phyloP scores from a whole-genome alignment of 164 flowering plant genomes.

The Stephania japonica region DNA sequence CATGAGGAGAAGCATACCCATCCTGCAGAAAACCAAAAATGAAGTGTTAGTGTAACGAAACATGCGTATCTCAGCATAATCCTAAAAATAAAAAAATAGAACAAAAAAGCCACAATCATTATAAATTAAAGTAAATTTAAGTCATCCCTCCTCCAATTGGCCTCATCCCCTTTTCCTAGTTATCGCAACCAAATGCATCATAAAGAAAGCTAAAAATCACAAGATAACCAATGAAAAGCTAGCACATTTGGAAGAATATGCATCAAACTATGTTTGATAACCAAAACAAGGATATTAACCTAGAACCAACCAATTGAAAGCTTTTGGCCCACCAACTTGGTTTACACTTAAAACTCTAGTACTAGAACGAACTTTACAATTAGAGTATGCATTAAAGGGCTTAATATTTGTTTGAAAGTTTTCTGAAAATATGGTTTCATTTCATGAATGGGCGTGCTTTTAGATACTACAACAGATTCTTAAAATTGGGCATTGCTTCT shows the following conservation, averaged over 20 bases:
- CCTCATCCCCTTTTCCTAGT: neutral
- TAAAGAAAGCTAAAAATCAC: neutral
- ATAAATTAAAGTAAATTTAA: neutral
- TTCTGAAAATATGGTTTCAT: no score
- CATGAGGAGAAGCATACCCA: constrained; percentile 43
- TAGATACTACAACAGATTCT: no score
- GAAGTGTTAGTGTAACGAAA: constrained; percentile 4
- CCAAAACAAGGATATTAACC: neutral
- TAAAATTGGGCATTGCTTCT: no score
- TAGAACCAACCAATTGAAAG: neutral
- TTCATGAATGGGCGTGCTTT: no score
- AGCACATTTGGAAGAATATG: neutral
- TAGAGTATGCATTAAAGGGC: no score
- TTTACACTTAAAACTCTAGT: no score
- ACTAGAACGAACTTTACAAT: no score
- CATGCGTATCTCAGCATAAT: neutral
- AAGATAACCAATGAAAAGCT: neutral
- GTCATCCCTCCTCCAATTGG: neutral
- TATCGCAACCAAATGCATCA: neutral
- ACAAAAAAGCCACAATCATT: neutral
- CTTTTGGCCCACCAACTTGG: no score
- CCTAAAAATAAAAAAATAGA: neutral
- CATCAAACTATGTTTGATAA: neutral
- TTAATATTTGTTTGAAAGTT: no score
- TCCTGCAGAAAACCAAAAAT: constrained; percentile 44